Conservation (phyloP, 192 early-diverging fungal genomes). For the Coemansia biformis region DNA sequence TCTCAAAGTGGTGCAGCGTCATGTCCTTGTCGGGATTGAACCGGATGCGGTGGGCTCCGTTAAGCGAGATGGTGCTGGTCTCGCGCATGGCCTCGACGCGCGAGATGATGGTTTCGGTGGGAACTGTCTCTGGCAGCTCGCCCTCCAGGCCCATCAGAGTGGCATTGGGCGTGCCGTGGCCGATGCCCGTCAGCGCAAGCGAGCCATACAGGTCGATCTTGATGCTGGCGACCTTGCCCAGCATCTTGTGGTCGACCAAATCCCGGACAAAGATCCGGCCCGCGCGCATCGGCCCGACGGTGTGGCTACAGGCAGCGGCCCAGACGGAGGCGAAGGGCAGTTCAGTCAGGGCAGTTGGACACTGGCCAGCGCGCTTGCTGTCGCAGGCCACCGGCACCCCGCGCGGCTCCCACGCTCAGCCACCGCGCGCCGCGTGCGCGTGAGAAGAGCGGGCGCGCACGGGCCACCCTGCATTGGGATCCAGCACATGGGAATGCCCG, state of each 20-base stretch:
- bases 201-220: constrained; percentile 88
- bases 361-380: no score
- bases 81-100: constrained; percentile 72
- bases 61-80: constrained; percentile 65
- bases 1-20: constrained; percentile 82
- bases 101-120: constrained; percentile 71
- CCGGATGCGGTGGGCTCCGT: constrained; percentile 68
- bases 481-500: no score
- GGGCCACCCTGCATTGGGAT: no score
- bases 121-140: constrained; percentile 77
- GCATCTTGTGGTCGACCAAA: constrained; percentile 60
- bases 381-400: no score
- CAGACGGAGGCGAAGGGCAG: no score
- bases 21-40: constrained; percentile 82
- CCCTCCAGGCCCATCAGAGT: constrained; percentile 89
- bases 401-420: no score
- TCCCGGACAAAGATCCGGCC: constrained; percentile 92
- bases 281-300: constrained; percentile 96
- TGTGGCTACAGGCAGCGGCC: constrained; percentile 57
- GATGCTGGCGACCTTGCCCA: constrained; percentile 60
- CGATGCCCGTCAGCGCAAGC: constrained; percentile 87
- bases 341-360: no score
- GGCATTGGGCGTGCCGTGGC: constrained; percentile 92
- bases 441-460: no score
- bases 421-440: no score